These are phyloP conservation scores for Podosphaera aphanis DNA, from an alignment of 2,329 filamentous ascomycete genomes.

Conservation along the genomic window DNA sequence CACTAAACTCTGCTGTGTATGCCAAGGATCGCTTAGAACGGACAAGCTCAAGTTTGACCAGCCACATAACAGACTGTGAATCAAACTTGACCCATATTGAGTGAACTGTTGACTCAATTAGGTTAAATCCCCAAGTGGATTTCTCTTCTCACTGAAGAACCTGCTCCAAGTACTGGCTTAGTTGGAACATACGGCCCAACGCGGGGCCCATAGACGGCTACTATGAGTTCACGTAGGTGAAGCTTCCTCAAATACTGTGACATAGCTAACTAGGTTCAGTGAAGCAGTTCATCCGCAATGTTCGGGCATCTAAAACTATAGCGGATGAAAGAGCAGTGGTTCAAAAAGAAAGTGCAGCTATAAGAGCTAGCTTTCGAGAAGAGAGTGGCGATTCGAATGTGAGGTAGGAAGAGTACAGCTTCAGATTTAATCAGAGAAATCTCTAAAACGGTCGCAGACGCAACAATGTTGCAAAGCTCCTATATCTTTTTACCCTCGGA, in stretches of 20 bases:
- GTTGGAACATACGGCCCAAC: conserved; percentile 10
- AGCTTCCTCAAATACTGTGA: conserved; percentile 2
- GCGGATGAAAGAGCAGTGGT: conserved; percentile 96
- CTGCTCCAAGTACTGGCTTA: neutral
- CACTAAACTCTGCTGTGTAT: neutral
- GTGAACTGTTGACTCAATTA: neutral
- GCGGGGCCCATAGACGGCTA: conserved; percentile 12
- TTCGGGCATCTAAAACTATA: conserved; percentile 94
- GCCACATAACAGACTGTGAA: neutral
- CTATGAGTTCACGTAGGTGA: conserved; percentile 17
- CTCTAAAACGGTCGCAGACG: conserved; percentile 31
- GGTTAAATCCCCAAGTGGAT: neutral
- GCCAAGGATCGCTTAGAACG: neutral
- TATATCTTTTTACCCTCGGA: conserved; percentile 93
- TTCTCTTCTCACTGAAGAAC: neutral
- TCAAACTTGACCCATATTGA: neutral
- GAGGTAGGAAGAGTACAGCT: conserved; percentile 33
- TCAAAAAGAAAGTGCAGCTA: conserved; percentile 95
- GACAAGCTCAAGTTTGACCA: neutral
- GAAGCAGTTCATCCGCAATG: conserved; percentile 99
- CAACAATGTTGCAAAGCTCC: conserved; percentile 95
- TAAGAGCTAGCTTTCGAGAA: conserved; percentile 90
- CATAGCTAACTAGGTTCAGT: conserved; percentile 29
- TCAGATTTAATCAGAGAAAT: neutral
- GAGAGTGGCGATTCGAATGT: conserved; percentile 82